These are phyloP conservation scores for Colletotrichum incanum DNA, from an alignment of 2,329 filamentous ascomycete genomes.

Conservation along the genomic window DNA sequence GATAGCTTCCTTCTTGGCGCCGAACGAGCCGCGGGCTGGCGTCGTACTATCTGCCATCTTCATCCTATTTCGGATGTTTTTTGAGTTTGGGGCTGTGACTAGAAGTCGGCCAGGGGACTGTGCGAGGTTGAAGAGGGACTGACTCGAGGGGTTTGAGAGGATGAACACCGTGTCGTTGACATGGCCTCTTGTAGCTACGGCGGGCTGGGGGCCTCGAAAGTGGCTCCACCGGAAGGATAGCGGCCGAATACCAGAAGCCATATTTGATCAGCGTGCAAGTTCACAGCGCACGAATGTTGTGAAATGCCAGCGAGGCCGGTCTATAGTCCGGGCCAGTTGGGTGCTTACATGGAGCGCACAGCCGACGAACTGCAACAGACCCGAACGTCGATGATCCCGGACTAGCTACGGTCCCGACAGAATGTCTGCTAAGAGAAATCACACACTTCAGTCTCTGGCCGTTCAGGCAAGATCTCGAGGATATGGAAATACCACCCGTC, in stretches of 20 bases:
- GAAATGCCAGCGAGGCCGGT: not conserved
- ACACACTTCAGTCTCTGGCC: not conserved
- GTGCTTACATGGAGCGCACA: not conserved
- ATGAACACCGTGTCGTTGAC: not conserved
- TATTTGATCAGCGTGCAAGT: not conserved
- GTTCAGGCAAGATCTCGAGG: not conserved
- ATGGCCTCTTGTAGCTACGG: not conserved
- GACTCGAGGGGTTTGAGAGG: conserved; percentile 1
- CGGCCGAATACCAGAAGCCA: conserved; percentile 3
- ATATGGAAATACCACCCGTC: not conserved
- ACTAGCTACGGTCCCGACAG: not conserved
- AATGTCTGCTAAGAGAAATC: not conserved
- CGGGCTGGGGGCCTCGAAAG: not conserved
- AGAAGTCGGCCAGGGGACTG: not conserved
- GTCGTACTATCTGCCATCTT: conserved; percentile 11
- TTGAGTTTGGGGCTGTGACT: conserved; percentile 18
- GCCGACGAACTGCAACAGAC: not conserved
- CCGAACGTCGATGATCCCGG: not conserved
- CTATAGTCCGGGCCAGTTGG: not conserved
- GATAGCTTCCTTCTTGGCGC: conserved; percentile 7
- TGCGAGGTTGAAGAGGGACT: not conserved
- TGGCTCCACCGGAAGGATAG: not conserved
- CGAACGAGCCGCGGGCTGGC: conserved; percentile 36
- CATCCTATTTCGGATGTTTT: conserved; percentile 23
- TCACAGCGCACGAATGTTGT: not conserved